Conservation (phyloP, 768 basidiomycete species). For the Gloeostereum incarnatum region DNA sequence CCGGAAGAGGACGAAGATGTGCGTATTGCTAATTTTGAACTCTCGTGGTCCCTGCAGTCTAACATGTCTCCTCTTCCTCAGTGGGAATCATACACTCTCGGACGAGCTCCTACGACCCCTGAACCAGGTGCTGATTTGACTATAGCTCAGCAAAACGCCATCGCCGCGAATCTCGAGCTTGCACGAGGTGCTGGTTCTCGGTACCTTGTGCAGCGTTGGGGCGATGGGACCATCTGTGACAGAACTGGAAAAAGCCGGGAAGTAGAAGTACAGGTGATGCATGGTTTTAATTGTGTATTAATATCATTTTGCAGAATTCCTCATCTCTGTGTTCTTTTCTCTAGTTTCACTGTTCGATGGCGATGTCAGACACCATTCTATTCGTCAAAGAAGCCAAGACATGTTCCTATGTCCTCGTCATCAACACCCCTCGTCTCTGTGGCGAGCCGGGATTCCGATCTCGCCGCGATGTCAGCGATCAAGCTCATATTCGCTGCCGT, state of each 20-base stretch:
- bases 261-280: conserved; percentile 87
- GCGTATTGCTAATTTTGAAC: conserved; percentile 22
- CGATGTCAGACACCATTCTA: conserved; percentile 82
- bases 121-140: conserved; percentile 58
- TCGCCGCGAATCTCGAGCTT: conserved; percentile 64
- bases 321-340: conserved; percentile 8
- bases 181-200: conserved; percentile 71
- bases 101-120: conserved; percentile 52
- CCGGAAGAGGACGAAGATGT: conserved; percentile 85
- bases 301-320: conserved; percentile 6
- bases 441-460: conserved; percentile 89
- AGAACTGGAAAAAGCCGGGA: conserved; percentile 82
- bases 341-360: conserved; percentile 94
- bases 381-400: conserved; percentile 92
- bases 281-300: conserved; percentile 1
- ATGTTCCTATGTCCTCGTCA: conserved; percentile 89
- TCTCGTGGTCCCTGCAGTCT: conserved; percentile 11
- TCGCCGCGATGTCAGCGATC: conserved; percentile 52
- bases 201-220: conserved; percentile 90
- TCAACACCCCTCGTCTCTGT: conserved; percentile 93
- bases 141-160: conserved; percentile 55
- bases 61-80: conserved; percentile 19
- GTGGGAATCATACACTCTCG: conserved; percentile 76
- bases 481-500: conserved; percentile 70
- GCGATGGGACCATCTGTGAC: conserved; percentile 88